Evolutionary conservation across 2,329 filamentous ascomycete species (phyloP), one percentile per base, ranked within the genome.

Genomic region (Hypoxylon sp.): DNA sequence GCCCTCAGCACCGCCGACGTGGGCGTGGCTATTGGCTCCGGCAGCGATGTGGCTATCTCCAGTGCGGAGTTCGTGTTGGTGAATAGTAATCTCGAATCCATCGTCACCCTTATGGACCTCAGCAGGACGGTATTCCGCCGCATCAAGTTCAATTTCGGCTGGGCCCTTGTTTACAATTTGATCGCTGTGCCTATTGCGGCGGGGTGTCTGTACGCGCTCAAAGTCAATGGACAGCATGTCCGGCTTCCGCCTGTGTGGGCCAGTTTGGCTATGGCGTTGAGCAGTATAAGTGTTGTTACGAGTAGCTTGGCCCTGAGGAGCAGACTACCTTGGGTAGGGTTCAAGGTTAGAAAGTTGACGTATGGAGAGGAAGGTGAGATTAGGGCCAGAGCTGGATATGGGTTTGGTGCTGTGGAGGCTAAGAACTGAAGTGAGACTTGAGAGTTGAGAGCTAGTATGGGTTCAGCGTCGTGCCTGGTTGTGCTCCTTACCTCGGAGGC

Each of bases 251-350:
- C 91, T 0, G 91, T 92, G 1, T 97, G 94, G 94, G 95, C 94
- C 4, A 91, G 90, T 70, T 79, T 97, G 76, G 94, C 94, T 0
- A 98, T 97, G 95, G 95, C 95, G 25, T 79, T 94, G 77, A 97
- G 94, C 78, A 95, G 91, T 78, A 90, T 97, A 70, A 96, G 92
- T 74, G 94, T 98, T 47, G 91, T 97, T 53, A 80, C 88, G 75
- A 97, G 93, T 77, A 95, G 91, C 80, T 79, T 97, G 74, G 84
- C 89, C 52, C 78, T 97, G 80, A 87, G 90, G 75, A 84, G 78
- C 8, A 57, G 70, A n/a, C 29, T 81, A 5, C 77, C 76, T 8
- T 67, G 74, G 14, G 19, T 81, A 8, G 80, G 79, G 6, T 81
- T 79, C 48, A 75, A 70, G 60, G 71, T 39, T 32, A 62, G 66